phyloP scores from a whole-genome alignment of 2,329 filamentous ascomycete genomes.

The Paracoccidioides lutzii region DNA sequence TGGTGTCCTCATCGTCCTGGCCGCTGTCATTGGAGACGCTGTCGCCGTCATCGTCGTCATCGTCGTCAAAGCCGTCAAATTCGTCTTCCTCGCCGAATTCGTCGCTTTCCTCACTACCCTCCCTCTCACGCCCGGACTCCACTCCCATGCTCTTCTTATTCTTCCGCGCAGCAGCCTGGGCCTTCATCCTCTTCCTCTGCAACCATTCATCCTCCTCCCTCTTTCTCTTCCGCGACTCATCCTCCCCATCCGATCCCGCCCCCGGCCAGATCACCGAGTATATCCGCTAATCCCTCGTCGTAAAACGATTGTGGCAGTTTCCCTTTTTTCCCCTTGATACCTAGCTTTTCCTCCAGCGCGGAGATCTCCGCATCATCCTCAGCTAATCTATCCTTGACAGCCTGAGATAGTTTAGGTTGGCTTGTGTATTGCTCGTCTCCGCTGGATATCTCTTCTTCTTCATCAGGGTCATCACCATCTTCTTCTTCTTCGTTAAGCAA shows the following conservation, averaged over 20 bases:
- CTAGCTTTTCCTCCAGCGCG: constrained; percentile 73
- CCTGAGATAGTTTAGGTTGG: constrained; percentile 18
- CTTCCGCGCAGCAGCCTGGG: constrained; percentile 22
- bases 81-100: constrained; percentile 16
- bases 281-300: constrained; percentile 69
- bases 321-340: constrained; percentile 49
- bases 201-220: constrained; percentile 53
- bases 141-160: constrained; percentile 21
- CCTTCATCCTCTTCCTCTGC: constrained; percentile 44
- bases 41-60: constrained; percentile 27
- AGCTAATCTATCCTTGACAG: constrained; percentile 51
- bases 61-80: constrained; percentile 27
- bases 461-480: constrained; percentile 14
- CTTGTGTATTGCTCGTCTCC: constrained; percentile 13
- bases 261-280: constrained; percentile 57
- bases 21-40: constrained; percentile 29
- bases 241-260: constrained; percentile 29
- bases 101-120: constrained; percentile 18
- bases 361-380: constrained; percentile 84
- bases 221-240: constrained; percentile 42
- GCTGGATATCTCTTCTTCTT: constrained; percentile 19
- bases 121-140: constrained; percentile 13
- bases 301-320: constrained; percentile 58
- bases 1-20: constrained; percentile 14
- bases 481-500: constrained; percentile 9